Base-by-base conservation (phyloP, 106 monocot genomes). In the Dactylorhiza incarnata region DNA sequence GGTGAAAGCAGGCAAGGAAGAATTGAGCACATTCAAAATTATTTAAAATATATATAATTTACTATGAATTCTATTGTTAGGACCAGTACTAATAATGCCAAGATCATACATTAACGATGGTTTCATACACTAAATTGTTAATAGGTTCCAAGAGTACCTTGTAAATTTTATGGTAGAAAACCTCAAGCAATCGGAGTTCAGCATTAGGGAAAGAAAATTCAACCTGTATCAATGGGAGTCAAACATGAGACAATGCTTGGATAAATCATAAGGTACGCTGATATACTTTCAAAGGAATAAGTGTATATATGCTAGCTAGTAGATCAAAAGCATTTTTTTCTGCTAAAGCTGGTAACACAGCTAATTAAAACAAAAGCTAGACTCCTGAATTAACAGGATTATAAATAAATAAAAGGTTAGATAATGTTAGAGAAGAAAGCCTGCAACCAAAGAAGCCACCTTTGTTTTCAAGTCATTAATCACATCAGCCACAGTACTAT, bases 141-240 rank as follows among this genome's bases (percentile, higher is more conserved):
- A 72, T 49, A 20, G 7, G 19, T 19, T 16, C 5, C 3, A 49
- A 45, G 22, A 52, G 20, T 78, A 99, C 97, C 97, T 99, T 99
- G 53, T 94, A 99, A 50, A 99, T 99, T 76, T 99, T 94, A 78
- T 93, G 93, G 70, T 94, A 99, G 83, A 99, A 94, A 48, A 99
- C 94, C 79, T 99, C 94, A 76, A 99, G 87, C 84, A 99, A 83
- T 62, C 97, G 81, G 37, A 99, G 79, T 76, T 99, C 94, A 23
- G 94, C 91, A 81, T 86, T 81, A 54, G 94, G 87, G 74, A 88
- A 86, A 74, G 97, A 99, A 9, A 99, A 78, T 48, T 99, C 97
- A 72, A 99, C 97, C 97, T 99, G 74, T 61, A 14, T 61, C 58
- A 77, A 56, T 72, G 37, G 58, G 53, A 52, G 25, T 24, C 24